A percentile compares a stretch with the other conserved stretches of the same genome.
Evolutionary conservation across 371 early-diverging fungal species (phyloP).

Genomic region (Mortierella sp.): DNA sequence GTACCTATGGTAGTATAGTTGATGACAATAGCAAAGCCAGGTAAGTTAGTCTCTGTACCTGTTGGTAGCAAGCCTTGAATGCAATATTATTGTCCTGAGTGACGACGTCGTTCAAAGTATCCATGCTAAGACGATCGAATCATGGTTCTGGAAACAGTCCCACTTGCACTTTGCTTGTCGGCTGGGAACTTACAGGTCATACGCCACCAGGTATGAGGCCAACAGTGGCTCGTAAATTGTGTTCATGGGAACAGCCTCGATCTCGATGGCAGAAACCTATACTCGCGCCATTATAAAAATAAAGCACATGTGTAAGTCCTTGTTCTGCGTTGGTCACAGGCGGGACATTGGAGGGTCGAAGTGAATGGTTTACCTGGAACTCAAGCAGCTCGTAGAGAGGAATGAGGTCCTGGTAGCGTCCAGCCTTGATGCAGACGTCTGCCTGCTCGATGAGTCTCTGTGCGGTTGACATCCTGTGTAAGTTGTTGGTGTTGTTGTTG

Average conservation of each 20-base stretch:
- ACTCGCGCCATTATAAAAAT: not conserved
- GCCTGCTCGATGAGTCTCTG: constrained; percentile 47
- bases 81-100: not conserved
- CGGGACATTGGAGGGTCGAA: not conserved
- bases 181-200: constrained; percentile 46
- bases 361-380: constrained; percentile 34
- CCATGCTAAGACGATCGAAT: too few relatives aligned
- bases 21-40: not conserved
- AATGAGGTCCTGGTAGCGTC: constrained; percentile 52
- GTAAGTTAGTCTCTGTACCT: not conserved
- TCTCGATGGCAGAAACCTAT: constrained; percentile 51
- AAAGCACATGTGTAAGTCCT: not conserved
- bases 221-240: constrained; percentile 53
- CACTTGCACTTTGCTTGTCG: not conserved
- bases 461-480: constrained; percentile 27
- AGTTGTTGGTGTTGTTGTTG: not conserved
- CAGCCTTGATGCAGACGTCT: constrained; percentile 42
- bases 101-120: not conserved
- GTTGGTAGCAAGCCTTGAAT: not conserved
- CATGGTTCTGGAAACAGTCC: not conserved
- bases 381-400: constrained; percentile 55
- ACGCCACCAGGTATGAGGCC: constrained; percentile 42
- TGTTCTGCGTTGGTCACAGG: not conserved
- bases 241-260: constrained; percentile 53
- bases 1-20: constrained; percentile 11